Evolutionary conservation across 352 stramenopile genomes (phyloP).

Genomic region (Globisporangium uncinulatum): DNA sequence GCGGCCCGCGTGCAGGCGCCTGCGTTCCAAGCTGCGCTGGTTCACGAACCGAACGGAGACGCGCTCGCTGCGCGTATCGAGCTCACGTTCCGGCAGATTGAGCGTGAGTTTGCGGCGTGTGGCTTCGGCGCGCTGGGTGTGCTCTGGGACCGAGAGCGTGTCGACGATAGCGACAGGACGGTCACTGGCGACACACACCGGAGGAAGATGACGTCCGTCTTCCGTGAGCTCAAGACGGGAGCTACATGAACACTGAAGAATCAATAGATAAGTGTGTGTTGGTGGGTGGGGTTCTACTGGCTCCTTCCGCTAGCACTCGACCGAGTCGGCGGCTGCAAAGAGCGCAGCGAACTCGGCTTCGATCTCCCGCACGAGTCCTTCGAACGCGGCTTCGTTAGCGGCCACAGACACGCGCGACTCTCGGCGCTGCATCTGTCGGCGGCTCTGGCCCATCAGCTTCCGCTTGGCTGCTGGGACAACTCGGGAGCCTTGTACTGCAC

Average conservation of each 20-base stretch:
- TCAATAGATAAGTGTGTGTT: not conserved
- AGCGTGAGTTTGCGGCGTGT: not conserved
- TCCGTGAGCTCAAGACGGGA: not conserved
- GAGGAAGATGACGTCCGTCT: no score
- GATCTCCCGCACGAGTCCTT: slow-evolving; percentile 13
- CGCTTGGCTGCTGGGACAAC: slow-evolving; percentile 9
- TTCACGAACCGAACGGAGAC: not conserved
- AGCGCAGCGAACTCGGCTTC: slow-evolving; percentile 11
- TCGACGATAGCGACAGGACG: not conserved
- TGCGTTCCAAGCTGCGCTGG: not conserved
- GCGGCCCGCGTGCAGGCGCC: slow-evolving; percentile 3
- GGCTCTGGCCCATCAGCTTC: slow-evolving; percentile 9
- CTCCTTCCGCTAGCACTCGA: slow-evolving; percentile 1
- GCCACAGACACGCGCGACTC: not conserved
- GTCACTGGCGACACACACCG: not conserved
- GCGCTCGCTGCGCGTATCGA: not conserved
- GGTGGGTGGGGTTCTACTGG: not conserved
- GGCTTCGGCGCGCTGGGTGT: slow-evolving; percentile 1
- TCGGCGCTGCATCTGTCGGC: not conserved
- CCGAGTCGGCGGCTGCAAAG: not conserved
- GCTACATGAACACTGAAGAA: no score
- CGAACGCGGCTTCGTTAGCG: slow-evolving; percentile 3
- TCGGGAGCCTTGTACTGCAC: not conserved
- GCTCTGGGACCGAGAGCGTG: not conserved
- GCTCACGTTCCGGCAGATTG: slow-evolving; percentile 5